A percentile compares a stretch with the other conserved stretches of the same genome.
phyloP scores from a whole-genome alignment of 208 protist genomes.

The Leishmania guyanensis region DNA sequence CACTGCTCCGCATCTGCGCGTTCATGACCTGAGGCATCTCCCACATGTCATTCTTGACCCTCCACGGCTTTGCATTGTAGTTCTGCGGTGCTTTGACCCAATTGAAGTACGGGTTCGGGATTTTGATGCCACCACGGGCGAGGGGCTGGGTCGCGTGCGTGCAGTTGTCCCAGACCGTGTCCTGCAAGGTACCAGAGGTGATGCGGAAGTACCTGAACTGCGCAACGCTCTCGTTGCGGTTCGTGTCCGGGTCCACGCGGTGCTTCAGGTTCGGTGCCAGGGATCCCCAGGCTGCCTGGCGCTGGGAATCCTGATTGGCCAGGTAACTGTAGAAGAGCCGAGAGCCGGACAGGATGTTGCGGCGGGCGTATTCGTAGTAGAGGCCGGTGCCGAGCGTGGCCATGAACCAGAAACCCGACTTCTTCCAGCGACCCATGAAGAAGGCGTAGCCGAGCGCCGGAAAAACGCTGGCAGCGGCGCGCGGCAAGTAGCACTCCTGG shows the following conservation, averaged over 20 bases:
- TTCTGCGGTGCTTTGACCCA: constrained; percentile 82
- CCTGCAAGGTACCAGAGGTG: constrained; percentile 64
- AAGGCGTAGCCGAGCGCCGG: constrained; percentile 79
- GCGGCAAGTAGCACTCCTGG: constrained; percentile 63
- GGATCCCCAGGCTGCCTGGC: constrained; percentile 75
- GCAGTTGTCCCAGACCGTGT: constrained; percentile 80
- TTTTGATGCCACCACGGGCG: constrained; percentile 33
- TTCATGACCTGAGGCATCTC: constrained; percentile 79
- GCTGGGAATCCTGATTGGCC: constrained; percentile 59
- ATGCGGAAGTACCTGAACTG: constrained; percentile 81
- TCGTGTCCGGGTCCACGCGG: constrained; percentile 82
- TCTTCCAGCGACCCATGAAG: constrained; percentile 81
- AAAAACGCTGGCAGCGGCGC: constrained; percentile 67
- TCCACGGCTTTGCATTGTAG: constrained; percentile 66
- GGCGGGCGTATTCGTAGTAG: constrained; percentile 82
- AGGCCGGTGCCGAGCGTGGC: constrained; percentile 38
- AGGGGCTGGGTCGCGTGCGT: constrained; percentile 80
- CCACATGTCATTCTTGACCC: constrained; percentile 86
- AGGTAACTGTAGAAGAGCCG: constrained; percentile 82
- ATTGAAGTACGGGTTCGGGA: constrained; percentile 89
- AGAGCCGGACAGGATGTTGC: constrained; percentile 60
- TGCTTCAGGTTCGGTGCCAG: constrained; percentile 62
- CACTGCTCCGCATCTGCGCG: constrained; percentile 53
- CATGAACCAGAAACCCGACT: constrained; percentile 64
- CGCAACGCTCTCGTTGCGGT: constrained; percentile 70